Evolutionary conservation across 2,329 filamentous ascomycete genomes (phyloP).

Genomic region (Hypoxylon sp.): DNA sequence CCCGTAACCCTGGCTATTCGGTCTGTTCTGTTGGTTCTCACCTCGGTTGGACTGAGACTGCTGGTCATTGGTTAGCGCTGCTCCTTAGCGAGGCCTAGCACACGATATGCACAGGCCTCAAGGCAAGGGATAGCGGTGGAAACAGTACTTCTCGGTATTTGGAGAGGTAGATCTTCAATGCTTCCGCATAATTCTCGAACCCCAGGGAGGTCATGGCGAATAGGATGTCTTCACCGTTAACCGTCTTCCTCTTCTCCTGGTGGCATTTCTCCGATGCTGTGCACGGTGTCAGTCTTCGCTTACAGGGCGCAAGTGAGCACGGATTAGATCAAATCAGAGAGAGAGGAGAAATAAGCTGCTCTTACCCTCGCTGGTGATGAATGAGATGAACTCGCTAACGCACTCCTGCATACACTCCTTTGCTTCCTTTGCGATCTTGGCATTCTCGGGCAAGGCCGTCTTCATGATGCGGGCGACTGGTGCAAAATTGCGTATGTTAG

Average conservation of each 20-base stretch:
- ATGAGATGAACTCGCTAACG: conserved; percentile 99
- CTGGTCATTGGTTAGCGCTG: conserved; percentile 57
- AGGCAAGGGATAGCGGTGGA: conserved; percentile 19
- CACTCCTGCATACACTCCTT: conserved; percentile 99
- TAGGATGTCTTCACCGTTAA: conserved; percentile 98
- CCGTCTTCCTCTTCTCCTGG: conserved; percentile 98
- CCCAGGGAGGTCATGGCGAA: conserved; percentile 99
- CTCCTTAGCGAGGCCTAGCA: conserved; percentile 16
- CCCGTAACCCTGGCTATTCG: conserved; percentile 66
- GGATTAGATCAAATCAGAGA: neutral
- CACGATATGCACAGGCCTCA: conserved; percentile 16
- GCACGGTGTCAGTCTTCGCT: conserved; percentile 46
- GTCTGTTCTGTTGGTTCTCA: conserved; percentile 63
- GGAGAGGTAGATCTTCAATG: conserved; percentile 96
- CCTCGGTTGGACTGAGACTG: conserved; percentile 85
- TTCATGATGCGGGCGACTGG: conserved; percentile 99
- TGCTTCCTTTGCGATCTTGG: conserved; percentile 98
- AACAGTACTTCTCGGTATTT: conserved; percentile 94
- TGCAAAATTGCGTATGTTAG: conserved; percentile 94
- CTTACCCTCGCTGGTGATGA: conserved; percentile 98
- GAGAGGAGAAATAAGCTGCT: conserved; percentile 37
- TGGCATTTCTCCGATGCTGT: conserved; percentile 98
- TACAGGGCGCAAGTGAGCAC: conserved; percentile 13
- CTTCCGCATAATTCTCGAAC: conserved; percentile 98
- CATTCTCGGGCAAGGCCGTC: conserved; percentile 94